These are phyloP conservation scores for Penicillium waksmanii DNA, from an alignment of 495 filamentous ascomycete species.

Conservation along the genomic window DNA sequence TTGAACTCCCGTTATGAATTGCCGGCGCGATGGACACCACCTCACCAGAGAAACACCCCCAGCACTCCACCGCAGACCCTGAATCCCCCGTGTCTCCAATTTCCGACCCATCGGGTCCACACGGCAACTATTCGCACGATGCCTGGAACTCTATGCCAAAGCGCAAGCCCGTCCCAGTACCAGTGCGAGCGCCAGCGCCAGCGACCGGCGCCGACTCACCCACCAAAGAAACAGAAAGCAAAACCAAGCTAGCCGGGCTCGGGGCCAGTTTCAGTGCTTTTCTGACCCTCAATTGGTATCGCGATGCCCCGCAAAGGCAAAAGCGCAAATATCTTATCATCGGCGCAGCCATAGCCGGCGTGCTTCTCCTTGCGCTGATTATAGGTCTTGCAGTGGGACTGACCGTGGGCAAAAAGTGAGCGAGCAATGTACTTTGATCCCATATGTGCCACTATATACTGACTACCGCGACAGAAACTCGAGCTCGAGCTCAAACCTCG, in stretches of 20 bases:
- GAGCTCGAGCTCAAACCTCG: conserved; percentile 44
- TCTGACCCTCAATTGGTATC: background rate
- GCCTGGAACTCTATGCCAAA: conserved; percentile 19
- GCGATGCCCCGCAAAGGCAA: conserved; percentile 11
- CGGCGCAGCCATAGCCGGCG: conserved; percentile 15
- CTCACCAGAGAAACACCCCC: conserved; percentile 1
- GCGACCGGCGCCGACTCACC: conserved; percentile 3
- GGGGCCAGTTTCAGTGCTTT: background rate
- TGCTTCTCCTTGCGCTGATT: conserved; percentile 51
- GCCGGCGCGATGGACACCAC: background rate
- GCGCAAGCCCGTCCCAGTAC: conserved; percentile 30
- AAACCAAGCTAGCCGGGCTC: background rate
- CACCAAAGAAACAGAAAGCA: background rate
- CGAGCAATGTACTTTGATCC: background rate
- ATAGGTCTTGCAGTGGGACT: conserved; percentile 61
- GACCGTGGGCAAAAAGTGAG: conserved; percentile 30
- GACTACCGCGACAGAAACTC: background rate
- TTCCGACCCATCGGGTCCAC: background rate
- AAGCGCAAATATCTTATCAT: conserved; percentile 33
- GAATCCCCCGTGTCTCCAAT: conserved; percentile 5
- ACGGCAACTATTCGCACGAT: background rate
- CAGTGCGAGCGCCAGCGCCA: background rate
- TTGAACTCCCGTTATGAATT: background rate
- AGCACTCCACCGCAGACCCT: background rate
- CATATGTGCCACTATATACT: background rate